Percentiles rank a stretch among this genome's conserved stretches.
Conservation (phyloP, 345 rosid genomes). For the Eucalyptus coolabah region DNA sequence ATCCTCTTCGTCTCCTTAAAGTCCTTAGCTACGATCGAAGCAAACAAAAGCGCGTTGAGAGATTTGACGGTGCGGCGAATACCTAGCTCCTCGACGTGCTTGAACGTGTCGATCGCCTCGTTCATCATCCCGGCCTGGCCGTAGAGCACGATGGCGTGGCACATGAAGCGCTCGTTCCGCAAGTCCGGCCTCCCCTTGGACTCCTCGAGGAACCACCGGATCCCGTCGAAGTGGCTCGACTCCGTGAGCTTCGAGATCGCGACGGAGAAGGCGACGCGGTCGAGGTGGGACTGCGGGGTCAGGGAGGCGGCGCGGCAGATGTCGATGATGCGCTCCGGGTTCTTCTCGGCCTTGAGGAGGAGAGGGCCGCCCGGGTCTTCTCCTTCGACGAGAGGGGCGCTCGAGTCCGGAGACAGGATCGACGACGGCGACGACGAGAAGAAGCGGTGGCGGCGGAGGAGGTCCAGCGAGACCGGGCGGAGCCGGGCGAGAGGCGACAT, state of each 20-base stretch:
- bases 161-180: constrained; percentile 38
- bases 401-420: constrained; percentile 22
- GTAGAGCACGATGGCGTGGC: constrained; percentile 57
- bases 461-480: constrained; percentile 1
- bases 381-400: constrained; percentile 32
- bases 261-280: constrained; percentile 55
- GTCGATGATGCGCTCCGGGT: constrained; percentile 70
- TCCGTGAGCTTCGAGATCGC: constrained; percentile 48
- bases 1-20: constrained; percentile 45
- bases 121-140: constrained; percentile 76
- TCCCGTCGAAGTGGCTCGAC: constrained; percentile 32
- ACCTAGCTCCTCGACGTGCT: constrained; percentile 30
- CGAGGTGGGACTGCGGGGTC: constrained; percentile 42
- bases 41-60: constrained; percentile 54
- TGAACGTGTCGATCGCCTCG: constrained; percentile 39
- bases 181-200: constrained; percentile 52
- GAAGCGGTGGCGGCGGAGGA: constrained; percentile 1
- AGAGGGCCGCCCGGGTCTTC: constrained; percentile 58
- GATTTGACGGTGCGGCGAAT: constrained; percentile 36
- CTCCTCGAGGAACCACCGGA: constrained; percentile 46
- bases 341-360: constrained; percentile 57
- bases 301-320: constrained; percentile 76
- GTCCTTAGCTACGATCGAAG: constrained; percentile 54
- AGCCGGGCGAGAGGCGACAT: neutral
- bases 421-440: constrained; percentile 16